These are phyloP conservation scores for Arctostaphylos glauca DNA, from an alignment of 148 eudicot genomes.

Conservation along the genomic window DNA sequence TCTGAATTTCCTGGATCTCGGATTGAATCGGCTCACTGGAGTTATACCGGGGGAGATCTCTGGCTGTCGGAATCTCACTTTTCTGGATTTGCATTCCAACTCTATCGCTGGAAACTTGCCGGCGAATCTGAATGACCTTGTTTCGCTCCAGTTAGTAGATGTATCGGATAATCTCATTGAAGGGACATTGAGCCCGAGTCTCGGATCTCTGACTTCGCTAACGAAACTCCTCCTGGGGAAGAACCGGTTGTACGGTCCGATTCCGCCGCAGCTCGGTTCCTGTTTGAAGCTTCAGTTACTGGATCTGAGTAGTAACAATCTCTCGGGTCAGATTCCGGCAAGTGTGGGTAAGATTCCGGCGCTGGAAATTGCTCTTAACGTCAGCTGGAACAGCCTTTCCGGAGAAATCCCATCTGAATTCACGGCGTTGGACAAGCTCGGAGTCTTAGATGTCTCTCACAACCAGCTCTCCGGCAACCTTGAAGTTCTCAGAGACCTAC, in stretches of 20 bases:
- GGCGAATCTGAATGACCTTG: conserved; percentile 39
- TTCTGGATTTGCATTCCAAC: conserved; percentile 78
- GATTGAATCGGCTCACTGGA: conserved; percentile 63
- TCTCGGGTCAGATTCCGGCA: conserved; percentile 73
- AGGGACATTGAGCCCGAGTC: conserved; percentile 47
- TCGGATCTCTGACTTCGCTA: conserved; percentile 70
- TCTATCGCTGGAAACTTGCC: conserved; percentile 66
- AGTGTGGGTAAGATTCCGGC: conserved; percentile 69
- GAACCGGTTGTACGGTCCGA: conserved; percentile 60
- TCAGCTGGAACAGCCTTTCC: conserved; percentile 77
- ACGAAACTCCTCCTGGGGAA: conserved; percentile 64
- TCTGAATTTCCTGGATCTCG: conserved; percentile 76
- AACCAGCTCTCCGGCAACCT: conserved; percentile 69
- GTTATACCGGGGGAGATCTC: conserved; percentile 62
- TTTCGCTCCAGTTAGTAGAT: conserved; percentile 63
- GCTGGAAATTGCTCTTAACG: conserved; percentile 73
- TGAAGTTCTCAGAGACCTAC: conserved; percentile 41
- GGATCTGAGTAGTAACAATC: conserved; percentile 59
- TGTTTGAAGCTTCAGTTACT: conserved; percentile 80
- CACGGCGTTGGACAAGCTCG: conserved; percentile 60
- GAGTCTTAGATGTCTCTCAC: conserved; percentile 75
- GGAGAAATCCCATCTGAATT: conserved; percentile 73
- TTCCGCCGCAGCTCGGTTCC: conserved; percentile 66
- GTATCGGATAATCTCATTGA: conserved; percentile 64
- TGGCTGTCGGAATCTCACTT: conserved; percentile 71